Base-by-base conservation (phyloP, 2,329 filamentous ascomycete genomes). In the Penicillium capsulatum region DNA sequence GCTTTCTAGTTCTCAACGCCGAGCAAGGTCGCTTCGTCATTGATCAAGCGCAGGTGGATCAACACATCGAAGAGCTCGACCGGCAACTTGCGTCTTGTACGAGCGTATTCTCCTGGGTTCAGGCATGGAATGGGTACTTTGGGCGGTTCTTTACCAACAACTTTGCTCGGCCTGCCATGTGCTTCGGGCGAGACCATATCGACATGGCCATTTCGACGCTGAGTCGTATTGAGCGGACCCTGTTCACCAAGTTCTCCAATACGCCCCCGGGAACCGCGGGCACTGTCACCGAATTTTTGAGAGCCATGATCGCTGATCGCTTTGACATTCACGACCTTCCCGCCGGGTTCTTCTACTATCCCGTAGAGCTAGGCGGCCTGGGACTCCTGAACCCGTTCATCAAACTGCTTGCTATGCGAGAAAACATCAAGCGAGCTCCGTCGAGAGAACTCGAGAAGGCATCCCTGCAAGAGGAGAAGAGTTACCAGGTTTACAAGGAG, bases 51-150 rank as follows among this genome's bases (percentile, higher is more conserved):
- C 70, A 78, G 61, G 77, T 84, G 0, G 73, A 81, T 44, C 60
- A 68, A 17, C 80, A 84, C 46, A 76, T 81, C 38, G 56, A 66
- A 2, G 79, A 84, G 53, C 70, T 84, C 3, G 68, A 69, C 20
- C 70, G 68, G 3, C 80, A 84, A 49, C 72, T 84, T 4, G 64
- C 66, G 4, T 67, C 72, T 17, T 75, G 73, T 43, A 70, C 71
- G 42, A 79, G 73, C 44, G 62, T 81, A 5, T 76, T 82, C 45
- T 65, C 73, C 17, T 81, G 75, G 70, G 70, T 81, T 3, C 72
- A 80, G 48, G 76, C 75, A 0, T 81, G 77, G 70, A 81, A 81
- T 50, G 73, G 68, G 27, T 80, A 79, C 53, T 71, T 75, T 19
- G 68, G 66, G 6, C 68, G 71, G 1, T 81, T 80, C 58, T 79